phyloP scores from a whole-genome alignment of 2,329 filamentous ascomycete genomes.

The Colletotrichum musae region DNA sequence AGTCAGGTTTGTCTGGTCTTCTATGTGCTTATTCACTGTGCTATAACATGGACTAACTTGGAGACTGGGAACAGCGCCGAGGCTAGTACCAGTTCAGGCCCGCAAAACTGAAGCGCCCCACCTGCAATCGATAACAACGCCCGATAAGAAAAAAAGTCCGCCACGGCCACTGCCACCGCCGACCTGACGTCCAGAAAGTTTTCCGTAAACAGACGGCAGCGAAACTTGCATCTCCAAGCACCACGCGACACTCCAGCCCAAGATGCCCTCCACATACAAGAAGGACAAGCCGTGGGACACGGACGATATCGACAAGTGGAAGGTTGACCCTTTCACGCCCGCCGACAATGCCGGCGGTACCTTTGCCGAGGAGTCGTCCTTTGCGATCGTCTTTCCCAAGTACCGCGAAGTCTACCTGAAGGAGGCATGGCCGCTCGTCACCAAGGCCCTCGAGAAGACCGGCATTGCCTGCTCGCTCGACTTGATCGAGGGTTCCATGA shows the following conservation, averaged over 20 bases:
- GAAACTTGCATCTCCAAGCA: slow-evolving; percentile 3
- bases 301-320: slow-evolving; percentile 98
- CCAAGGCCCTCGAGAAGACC: slow-evolving; percentile 85
- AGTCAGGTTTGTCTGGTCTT: no score
- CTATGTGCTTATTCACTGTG: no score
- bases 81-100: not conserved
- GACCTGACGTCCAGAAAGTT: slow-evolving; percentile 4
- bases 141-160: slow-evolving; percentile 21
- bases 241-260: slow-evolving; percentile 17
- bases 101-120: slow-evolving; percentile 2
- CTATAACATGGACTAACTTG: no score
- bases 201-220: slow-evolving; percentile 1
- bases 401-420: slow-evolving; percentile 96
- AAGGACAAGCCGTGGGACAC: slow-evolving; percentile 96
- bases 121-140: not conserved
- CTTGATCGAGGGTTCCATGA: slow-evolving; percentile 96
- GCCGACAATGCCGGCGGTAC: slow-evolving; percentile 88
- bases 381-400: slow-evolving; percentile 90
- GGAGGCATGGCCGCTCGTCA: slow-evolving; percentile 93
- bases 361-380: slow-evolving; percentile 94
- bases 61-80: not conserved
- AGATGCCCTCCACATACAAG: slow-evolving; percentile 91
- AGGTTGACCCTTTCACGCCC: slow-evolving; percentile 87
- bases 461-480: slow-evolving; percentile 94
- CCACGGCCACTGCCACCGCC: not conserved